phyloP scores from a whole-genome alignment of 2,329 filamentous ascomycete species.

The Talaromyces sp. region DNA sequence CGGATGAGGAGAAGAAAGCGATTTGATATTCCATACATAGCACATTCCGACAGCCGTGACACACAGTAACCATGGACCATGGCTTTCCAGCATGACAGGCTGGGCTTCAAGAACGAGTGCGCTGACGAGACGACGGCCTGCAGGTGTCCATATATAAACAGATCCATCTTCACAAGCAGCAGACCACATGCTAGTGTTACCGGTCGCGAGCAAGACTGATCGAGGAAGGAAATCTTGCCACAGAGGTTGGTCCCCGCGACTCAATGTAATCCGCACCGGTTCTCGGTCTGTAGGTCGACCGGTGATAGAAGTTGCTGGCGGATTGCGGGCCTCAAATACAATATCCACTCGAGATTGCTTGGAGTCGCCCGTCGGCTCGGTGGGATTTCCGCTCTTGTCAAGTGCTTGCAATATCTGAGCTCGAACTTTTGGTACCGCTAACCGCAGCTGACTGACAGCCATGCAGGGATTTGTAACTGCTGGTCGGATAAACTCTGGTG shows the following conservation, averaged over 20 bases:
- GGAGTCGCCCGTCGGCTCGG: conserved; percentile 34
- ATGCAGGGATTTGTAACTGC: conserved; percentile 81
- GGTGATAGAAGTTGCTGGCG: conserved; percentile 56
- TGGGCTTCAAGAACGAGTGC: conserved; percentile 85
- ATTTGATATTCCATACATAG: conserved; percentile 89
- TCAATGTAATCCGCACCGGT: conserved; percentile 76
- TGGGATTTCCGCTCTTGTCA: conserved; percentile 51
- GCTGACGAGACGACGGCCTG: conserved; percentile 79
- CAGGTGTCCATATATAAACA: conserved; percentile 86
- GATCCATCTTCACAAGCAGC: conserved; percentile 91
- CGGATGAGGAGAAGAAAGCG: conserved; percentile 77
- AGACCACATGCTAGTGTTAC: conserved; percentile 86
- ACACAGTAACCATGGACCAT: conserved; percentile 83
- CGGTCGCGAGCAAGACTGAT: conserved; percentile 83
- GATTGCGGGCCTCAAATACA: conserved; percentile 85
- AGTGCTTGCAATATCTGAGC: conserved; percentile 77
- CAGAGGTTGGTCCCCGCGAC: conserved; percentile 71
- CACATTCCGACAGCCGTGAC: conserved; percentile 84
- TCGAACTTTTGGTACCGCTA: conserved; percentile 83
- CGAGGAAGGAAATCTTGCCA: conserved; percentile 94
- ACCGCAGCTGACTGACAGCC: conserved; percentile 73
- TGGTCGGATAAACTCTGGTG: conserved; percentile 80
- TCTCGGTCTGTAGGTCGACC: conserved; percentile 64
- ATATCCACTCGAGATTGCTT: conserved; percentile 60
- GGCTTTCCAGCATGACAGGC: conserved; percentile 86